phyloP scores from a whole-genome alignment of 1,284 basidiomycete genomes.

The Neotropicomus parvogracilis region DNA sequence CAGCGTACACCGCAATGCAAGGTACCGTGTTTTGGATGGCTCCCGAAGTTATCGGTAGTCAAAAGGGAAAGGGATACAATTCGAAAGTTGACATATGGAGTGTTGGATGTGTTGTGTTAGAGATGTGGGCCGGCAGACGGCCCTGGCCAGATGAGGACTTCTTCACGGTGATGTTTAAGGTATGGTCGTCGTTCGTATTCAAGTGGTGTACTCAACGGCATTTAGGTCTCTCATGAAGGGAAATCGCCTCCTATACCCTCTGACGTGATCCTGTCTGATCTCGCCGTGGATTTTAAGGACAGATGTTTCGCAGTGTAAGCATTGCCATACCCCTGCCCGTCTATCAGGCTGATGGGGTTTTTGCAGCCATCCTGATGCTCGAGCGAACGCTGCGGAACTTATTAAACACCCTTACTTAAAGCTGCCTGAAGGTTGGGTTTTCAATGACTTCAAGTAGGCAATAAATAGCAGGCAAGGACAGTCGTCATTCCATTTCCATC shows the following conservation, averaged over 20 bases:
- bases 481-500: constrained; percentile 18
- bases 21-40: constrained; percentile 99
- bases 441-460: constrained; percentile 52
- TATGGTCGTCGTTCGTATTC: constrained; percentile 33
- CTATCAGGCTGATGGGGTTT: constrained; percentile 7
- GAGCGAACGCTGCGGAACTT: constrained; percentile 83
- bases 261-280: constrained; percentile 70
- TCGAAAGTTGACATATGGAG: constrained; percentile 99
- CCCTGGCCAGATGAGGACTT: constrained; percentile 92
- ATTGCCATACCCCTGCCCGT: background rate
- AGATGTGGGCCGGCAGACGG: constrained; percentile 95
- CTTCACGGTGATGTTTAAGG: constrained; percentile 92
- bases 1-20: constrained; percentile 85
- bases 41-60: constrained; percentile 88
- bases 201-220: constrained; percentile 8
- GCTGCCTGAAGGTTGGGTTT: constrained; percentile 75
- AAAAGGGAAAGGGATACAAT: constrained; percentile 80
- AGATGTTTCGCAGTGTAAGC: constrained; percentile 88
- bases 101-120: constrained; percentile 93
- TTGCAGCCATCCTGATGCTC: constrained; percentile 76
- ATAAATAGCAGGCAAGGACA: constrained; percentile 16
- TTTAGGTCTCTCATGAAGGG: constrained; percentile 75
- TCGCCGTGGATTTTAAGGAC: constrained; percentile 83
- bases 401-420: constrained; percentile 82
- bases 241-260: constrained; percentile 87